Evolutionary conservation across 805 yeast genomes (phyloP).

Genomic region (Sungouiella thailandica): DNA sequence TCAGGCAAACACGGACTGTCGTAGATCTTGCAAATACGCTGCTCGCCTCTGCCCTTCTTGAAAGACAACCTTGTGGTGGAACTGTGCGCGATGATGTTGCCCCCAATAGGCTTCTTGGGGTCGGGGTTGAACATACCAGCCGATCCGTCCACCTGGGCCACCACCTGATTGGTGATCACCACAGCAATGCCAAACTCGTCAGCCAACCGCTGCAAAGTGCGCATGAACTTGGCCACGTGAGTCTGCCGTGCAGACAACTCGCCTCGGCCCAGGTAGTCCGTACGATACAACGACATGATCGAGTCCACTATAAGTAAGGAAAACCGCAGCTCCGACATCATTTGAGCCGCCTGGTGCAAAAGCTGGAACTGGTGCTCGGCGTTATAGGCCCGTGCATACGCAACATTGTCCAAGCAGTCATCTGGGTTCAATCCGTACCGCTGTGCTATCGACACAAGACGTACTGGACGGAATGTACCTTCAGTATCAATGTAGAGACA

Average conservation of each 20-base stretch:
- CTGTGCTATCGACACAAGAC: slow-evolving; percentile 84
- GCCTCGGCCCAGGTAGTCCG: slow-evolving; percentile 93
- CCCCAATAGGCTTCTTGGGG: slow-evolving; percentile 98
- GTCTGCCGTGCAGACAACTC: slow-evolving; percentile 92
- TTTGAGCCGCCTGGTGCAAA: slow-evolving; percentile 82
- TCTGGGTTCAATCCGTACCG: slow-evolving; percentile 89
- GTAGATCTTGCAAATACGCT: slow-evolving; percentile 88
- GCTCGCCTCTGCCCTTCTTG: slow-evolving; percentile 87
- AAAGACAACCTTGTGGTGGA: slow-evolving; percentile 90
- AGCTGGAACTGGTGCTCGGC: slow-evolving; percentile 93
- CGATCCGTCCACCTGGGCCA: slow-evolving; percentile 95
- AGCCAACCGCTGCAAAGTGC: slow-evolving; percentile 86
- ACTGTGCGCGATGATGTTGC: slow-evolving; percentile 94
- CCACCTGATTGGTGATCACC: slow-evolving; percentile 88
- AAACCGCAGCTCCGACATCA: slow-evolving; percentile 95
- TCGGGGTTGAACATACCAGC: slow-evolving; percentile 81
- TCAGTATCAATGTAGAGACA: slow-evolving; percentile 95
- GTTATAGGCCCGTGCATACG: slow-evolving; percentile 94
- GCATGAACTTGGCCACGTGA: slow-evolving; percentile 90
- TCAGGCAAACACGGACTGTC: slow-evolving; percentile 98
- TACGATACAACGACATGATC: slow-evolving; percentile 92
- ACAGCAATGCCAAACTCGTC: slow-evolving; percentile 98
- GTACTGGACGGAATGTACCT: slow-evolving; percentile 91
- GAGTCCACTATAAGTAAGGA: slow-evolving; percentile 92
- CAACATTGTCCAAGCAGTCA: slow-evolving; percentile 94